Conservation (phyloP, 2,329 filamentous ascomycete species). For the Ophiostoma australiae region DNA sequence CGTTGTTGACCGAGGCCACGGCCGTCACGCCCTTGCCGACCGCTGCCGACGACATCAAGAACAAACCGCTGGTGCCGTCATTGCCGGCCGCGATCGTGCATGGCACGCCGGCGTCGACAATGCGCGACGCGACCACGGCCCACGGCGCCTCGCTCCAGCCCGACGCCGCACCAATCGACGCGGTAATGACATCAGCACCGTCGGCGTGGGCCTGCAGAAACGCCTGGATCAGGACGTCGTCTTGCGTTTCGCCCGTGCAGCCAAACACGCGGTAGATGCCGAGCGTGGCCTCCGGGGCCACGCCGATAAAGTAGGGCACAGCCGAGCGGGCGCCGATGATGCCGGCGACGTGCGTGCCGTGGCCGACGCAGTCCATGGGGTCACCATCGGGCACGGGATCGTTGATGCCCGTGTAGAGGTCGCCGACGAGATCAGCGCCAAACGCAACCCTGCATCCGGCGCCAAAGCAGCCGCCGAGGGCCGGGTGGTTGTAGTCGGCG, state of each 20-base stretch:
- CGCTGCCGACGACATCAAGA: slow-evolving; percentile 33
- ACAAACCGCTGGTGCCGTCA: slow-evolving; percentile 32
- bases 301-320: slow-evolving; percentile 23
- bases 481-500: not conserved
- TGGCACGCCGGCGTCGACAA: slow-evolving; percentile 50
- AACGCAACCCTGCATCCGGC: not conserved
- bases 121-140: slow-evolving; percentile 47
- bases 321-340: slow-evolving; percentile 29
- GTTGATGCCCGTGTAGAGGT: not conserved
- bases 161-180: slow-evolving; percentile 46
- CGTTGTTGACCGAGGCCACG: slow-evolving; percentile 26
- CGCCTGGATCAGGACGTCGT: slow-evolving; percentile 55
- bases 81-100: slow-evolving; percentile 51
- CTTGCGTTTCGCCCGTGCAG: slow-evolving; percentile 31
- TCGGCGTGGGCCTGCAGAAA: slow-evolving; percentile 57
- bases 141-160: slow-evolving; percentile 52
- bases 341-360: slow-evolving; percentile 22
- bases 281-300: slow-evolving; percentile 31
- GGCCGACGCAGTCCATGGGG: slow-evolving; percentile 29
- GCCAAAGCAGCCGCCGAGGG: not conserved
- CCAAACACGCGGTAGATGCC: slow-evolving; percentile 30
- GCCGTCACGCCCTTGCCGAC: slow-evolving; percentile 35
- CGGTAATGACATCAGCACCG: slow-evolving; percentile 53
- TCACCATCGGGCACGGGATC: slow-evolving; percentile 26
- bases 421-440: not conserved